phyloP scores from a whole-genome alignment of 345 rosid species.

The Salix suchowensis region DNA sequence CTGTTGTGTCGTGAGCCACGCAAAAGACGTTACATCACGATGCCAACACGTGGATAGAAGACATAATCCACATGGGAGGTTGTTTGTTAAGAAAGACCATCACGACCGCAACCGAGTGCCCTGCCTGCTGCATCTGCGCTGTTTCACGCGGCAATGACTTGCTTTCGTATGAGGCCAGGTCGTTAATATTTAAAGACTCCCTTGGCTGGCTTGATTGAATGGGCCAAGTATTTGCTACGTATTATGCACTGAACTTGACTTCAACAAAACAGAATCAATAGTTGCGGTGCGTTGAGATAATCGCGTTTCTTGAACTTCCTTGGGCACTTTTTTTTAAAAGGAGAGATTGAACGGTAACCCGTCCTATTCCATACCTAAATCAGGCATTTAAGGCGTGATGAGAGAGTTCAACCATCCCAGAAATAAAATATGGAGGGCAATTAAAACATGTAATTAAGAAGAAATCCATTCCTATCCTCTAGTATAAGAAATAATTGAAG shows the following conservation, averaged over 20 bases:
- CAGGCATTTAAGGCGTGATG: background rate
- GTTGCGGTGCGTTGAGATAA: no score
- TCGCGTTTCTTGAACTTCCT: background rate
- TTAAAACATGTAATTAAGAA: background rate
- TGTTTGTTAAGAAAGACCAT: background rate
- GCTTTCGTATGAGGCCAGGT: background rate
- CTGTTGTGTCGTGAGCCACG: constrained; percentile 8
- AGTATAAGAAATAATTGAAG: background rate
- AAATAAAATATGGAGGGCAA: background rate
- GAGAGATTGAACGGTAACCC: background rate
- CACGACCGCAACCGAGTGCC: background rate
- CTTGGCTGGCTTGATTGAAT: background rate
- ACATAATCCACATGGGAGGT: constrained; percentile 30
- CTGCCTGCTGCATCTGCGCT: constrained; percentile 24
- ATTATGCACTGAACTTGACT: background rate
- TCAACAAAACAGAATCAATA: background rate
- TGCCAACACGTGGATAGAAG: constrained; percentile 35
- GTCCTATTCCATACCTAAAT: background rate
- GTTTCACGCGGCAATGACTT: constrained; percentile 23
- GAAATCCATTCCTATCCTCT: constrained; percentile 1
- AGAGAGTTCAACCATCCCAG: background rate
- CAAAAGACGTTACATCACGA: constrained; percentile 6
- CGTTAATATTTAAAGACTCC: background rate
- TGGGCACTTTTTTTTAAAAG: background rate
- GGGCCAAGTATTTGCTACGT: background rate